These are phyloP conservation scores for Podaxis rugospora DNA, from an alignment of 768 basidiomycete species.

Conservation along the genomic window DNA sequence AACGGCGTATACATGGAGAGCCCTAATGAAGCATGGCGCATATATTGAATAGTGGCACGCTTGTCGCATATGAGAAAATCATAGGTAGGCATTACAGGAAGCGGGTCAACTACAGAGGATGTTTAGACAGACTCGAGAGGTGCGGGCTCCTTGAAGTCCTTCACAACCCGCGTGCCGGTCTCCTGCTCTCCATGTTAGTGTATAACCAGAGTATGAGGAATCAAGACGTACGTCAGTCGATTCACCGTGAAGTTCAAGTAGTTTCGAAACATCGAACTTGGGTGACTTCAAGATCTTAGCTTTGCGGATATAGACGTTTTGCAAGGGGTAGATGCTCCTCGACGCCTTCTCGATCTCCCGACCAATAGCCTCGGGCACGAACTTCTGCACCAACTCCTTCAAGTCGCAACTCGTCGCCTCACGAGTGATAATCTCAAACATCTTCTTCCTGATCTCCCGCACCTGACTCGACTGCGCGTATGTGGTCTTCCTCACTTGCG, in stretches of 20 bases:
- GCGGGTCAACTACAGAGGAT: constrained; percentile 30
- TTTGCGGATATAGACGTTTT: constrained; percentile 99
- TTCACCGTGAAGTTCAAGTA: constrained; percentile 96
- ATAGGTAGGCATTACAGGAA: constrained; percentile 25
- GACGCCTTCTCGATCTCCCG: constrained; percentile 99
- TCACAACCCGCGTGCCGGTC: constrained; percentile 89
- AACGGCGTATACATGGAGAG: neutral
- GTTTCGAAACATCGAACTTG: constrained; percentile 93
- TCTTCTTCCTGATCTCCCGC: constrained; percentile 97
- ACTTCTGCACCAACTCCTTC: constrained; percentile 98
- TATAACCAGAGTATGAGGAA: constrained; percentile 11
- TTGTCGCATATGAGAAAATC: constrained; percentile 19
- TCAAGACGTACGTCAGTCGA: constrained; percentile 75
- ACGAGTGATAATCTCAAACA: constrained; percentile 98
- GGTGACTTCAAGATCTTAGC: constrained; percentile 99
- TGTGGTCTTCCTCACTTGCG: constrained; percentile 98
- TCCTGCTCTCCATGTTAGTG: constrained; percentile 46
- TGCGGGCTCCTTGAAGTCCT: constrained; percentile 98
- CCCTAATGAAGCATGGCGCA: constrained; percentile 15
- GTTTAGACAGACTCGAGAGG: constrained; percentile 85
- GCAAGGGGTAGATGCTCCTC: constrained; percentile 95
- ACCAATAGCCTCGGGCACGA: constrained; percentile 97
- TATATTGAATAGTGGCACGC: constrained; percentile 19
- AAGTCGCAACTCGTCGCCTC: constrained; percentile 94
- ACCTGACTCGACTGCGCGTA: constrained; percentile 96